phyloP scores from a whole-genome alignment of 2,329 filamentous ascomycete genomes.

The Paecilomyces sp. region DNA sequence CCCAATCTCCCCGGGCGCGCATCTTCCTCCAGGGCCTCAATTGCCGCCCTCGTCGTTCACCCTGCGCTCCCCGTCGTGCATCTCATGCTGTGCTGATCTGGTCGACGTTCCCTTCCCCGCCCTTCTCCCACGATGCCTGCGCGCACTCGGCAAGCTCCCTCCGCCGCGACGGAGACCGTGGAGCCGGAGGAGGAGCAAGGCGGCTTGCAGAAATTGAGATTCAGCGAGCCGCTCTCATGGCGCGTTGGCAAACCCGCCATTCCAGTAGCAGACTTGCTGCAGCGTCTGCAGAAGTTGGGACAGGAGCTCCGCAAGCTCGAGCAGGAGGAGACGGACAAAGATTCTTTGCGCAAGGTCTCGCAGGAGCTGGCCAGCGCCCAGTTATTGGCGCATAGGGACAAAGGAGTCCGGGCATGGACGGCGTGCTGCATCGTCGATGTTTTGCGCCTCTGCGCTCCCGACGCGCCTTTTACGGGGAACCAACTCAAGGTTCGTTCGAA shows the following conservation, averaged over 20 bases:
- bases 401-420: slow-evolving; percentile 82
- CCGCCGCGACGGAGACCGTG: slow-evolving; percentile 22
- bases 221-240: slow-evolving; percentile 85
- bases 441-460: slow-evolving; percentile 82
- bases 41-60: background rate
- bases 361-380: slow-evolving; percentile 77
- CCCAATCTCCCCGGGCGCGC: background rate
- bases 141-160: slow-evolving; percentile 34
- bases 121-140: slow-evolving; percentile 30
- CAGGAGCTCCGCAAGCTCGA: slow-evolving; percentile 80
- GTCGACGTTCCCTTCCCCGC: slow-evolving; percentile 8
- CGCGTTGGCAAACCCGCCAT: slow-evolving; percentile 79
- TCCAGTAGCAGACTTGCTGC: slow-evolving; percentile 70
- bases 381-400: slow-evolving; percentile 84
- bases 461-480: slow-evolving; percentile 84
- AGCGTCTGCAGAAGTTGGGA: slow-evolving; percentile 70
- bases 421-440: slow-evolving; percentile 90
- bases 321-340: slow-evolving; percentile 74
- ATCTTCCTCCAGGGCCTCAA: background rate
- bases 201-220: slow-evolving; percentile 51
- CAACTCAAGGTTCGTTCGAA: slow-evolving; percentile 78
- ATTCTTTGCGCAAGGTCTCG: slow-evolving; percentile 77
- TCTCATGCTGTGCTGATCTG: slow-evolving; percentile 9
- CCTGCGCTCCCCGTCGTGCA: background rate
- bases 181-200: slow-evolving; percentile 24